These are phyloP conservation scores for Fraxinus cuspidata DNA, from an alignment of 257 asterid genomes.

Conservation along the genomic window DNA sequence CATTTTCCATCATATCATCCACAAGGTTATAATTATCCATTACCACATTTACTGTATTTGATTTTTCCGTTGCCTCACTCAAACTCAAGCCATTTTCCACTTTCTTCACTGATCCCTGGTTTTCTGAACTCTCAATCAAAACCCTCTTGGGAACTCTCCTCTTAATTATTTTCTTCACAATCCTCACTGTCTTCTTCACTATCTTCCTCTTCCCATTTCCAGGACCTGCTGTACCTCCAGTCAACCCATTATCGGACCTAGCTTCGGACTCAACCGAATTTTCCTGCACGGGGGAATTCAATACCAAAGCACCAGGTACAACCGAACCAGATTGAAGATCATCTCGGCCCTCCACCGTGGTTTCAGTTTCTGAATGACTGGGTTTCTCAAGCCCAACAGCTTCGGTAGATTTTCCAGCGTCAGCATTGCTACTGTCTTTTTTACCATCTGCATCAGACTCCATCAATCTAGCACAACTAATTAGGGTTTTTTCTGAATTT, in stretches of 20 bases:
- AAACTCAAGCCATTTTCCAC: constrained; percentile 4
- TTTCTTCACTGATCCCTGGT: constrained; percentile 24
- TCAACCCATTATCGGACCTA: constrained; percentile 19
- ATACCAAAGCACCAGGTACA: background rate
- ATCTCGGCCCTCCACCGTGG: constrained; percentile 12
- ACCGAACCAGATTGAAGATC: background rate
- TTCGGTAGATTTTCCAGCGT: constrained; percentile 6
- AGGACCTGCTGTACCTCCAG: constrained; percentile 30
- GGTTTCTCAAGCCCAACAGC: constrained; percentile 16
- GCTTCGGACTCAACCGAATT: constrained; percentile 23
- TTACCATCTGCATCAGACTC: constrained; percentile 13
- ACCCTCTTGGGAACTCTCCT: constrained; percentile 60
- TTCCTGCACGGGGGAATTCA: constrained; percentile 8
- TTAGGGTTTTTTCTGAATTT: constrained; percentile 27
- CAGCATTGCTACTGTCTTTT: background rate
- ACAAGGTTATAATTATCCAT: constrained; percentile 21
- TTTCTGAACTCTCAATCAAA: constrained; percentile 18
- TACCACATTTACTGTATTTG: background rate
- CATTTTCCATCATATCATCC: constrained; percentile 19
- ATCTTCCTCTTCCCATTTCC: constrained; percentile 46
- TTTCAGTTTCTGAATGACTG: constrained; percentile 14
- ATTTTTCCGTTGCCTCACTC: constrained; percentile 22
- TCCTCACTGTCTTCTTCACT: constrained; percentile 49
- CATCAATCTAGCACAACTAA: constrained; percentile 12
- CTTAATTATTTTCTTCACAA: constrained; percentile 64